Evolutionary conservation across 1,284 basidiomycete genomes (phyloP).

Genomic region (Cutaneotrichosporon sp.): DNA sequence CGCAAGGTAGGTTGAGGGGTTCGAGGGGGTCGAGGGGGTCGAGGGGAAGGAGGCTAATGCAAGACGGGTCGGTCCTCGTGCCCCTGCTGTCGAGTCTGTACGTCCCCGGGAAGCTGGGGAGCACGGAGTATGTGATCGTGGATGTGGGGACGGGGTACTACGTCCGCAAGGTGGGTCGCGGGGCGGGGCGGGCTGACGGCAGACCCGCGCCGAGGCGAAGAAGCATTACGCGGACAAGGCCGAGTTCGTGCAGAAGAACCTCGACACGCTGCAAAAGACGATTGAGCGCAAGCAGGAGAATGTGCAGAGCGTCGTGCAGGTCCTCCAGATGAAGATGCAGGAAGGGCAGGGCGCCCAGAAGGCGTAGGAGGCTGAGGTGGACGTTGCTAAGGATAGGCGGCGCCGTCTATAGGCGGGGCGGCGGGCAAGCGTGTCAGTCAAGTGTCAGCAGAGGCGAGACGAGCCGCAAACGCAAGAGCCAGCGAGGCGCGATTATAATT

Average conservation of each 20-base stretch:
- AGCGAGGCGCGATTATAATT: too few species aligned
- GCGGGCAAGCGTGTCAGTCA: too few species aligned
- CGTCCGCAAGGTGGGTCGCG: constrained; percentile 72
- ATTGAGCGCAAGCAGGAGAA: constrained; percentile 87
- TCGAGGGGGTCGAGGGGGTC: not conserved
- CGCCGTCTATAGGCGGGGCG: too few species aligned
- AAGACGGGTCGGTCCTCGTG: constrained; percentile 82
- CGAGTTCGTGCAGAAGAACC: constrained; percentile 69
- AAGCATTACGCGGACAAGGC: constrained; percentile 72
- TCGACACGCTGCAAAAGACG: constrained; percentile 75
- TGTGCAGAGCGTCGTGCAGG: constrained; percentile 64
- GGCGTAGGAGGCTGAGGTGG: not conserved
- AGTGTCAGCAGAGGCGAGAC: not conserved
- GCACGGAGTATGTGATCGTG: constrained; percentile 81
- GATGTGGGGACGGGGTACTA: constrained; percentile 97
- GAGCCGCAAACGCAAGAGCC: not conserved
- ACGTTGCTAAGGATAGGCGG: not conserved
- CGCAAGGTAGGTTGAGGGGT: constrained; percentile 57
- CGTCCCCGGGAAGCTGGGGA: constrained; percentile 81
- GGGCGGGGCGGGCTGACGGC: constrained; percentile 7
- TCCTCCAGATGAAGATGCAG: constrained; percentile 70
- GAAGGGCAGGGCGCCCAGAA: constrained; percentile 25
- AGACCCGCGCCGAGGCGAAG: constrained; percentile 73
- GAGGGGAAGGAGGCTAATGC: not conserved
- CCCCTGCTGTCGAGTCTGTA: constrained; percentile 93